Conservation (phyloP, 2,329 filamentous ascomycete species). For the Lecanosticta acicola region DNA sequence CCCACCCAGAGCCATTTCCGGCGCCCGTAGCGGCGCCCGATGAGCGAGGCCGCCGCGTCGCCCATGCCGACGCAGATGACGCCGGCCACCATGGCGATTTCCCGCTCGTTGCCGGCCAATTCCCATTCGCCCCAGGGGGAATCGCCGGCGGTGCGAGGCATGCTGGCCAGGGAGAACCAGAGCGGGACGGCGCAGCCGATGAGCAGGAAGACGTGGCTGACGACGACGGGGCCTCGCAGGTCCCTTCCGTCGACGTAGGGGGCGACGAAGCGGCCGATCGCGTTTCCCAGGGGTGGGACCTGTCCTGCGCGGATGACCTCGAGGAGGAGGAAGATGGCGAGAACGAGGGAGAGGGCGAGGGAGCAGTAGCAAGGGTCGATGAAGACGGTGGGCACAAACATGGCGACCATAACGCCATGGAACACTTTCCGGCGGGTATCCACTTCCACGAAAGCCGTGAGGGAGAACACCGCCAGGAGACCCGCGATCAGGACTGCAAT, state of each 20-base stretch:
- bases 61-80: constrained; percentile 93
- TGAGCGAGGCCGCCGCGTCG: constrained; percentile 84
- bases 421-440: constrained; percentile 96
- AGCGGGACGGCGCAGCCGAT: constrained; percentile 93
- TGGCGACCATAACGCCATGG: constrained; percentile 95
- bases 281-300: constrained; percentile 80
- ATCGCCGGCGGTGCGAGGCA: constrained; percentile 50
- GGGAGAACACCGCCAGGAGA: constrained; percentile 66
- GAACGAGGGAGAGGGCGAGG: constrained; percentile 70
- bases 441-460: constrained; percentile 80
- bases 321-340: constrained; percentile 80
- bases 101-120: constrained; percentile 50
- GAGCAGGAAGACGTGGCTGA: constrained; percentile 91
- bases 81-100: constrained; percentile 85
- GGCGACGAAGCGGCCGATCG: constrained; percentile 77
- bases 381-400: constrained; percentile 83
- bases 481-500: constrained; percentile 62
- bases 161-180: constrained; percentile 75
- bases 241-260: constrained; percentile 94
- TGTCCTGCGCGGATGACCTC: constrained; percentile 88
- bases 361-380: constrained; percentile 80
- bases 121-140: constrained; percentile 68
- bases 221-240: constrained; percentile 85
- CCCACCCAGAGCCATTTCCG: constrained; percentile 96
- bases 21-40: constrained; percentile 79